Base-by-base conservation (phyloP, 1,284 basidiomycete species). In the Pascua sp. region DNA sequence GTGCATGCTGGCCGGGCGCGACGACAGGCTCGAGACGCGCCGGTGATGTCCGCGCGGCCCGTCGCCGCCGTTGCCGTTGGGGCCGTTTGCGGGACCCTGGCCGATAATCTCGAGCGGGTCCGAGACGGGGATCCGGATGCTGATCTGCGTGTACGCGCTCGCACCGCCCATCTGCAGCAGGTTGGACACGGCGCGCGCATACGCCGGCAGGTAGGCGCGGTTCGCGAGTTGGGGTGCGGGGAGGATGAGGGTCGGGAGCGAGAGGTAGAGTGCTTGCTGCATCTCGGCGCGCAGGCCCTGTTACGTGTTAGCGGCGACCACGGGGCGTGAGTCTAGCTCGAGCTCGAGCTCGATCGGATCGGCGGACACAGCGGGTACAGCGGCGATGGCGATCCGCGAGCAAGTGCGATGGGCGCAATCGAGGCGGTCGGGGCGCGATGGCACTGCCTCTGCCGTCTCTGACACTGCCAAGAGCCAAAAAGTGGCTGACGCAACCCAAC, bases 221-320 rank as follows among this genome's bases (percentile, higher is more conserved):
- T 94, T 90, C 55, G 88, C 84, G 0, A 94, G 91, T 9, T 64
- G 61, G 17, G 77, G 77, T 2, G 91, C 84, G n/a, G 95, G 94
- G 3, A 98, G 82, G 64, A 99, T 86, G 17, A 90, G 85, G 36
- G 86, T 86, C 32, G 86, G 84, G 18, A 97, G 82, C 62, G 89
- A 89, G 58, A 99, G 84, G 78, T 98, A 97, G 0, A 91, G 86
- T 0, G 94, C 93, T 68, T 95, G 97, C 1, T 90, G 83, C 12
- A 97, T 81, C 76, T 99, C 95, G 78, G 98, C 93, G 61, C 87
- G 86, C 12, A 99, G 82, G 8, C 95, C 95, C 91, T 94, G 66
- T 16, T 42, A 32, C 24, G 7, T 16, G 47, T 49, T 45, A 56
- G 53, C 47, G 18, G 8, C 16, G 24, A 45, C 47, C 17, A 45